Evolutionary conservation across 495 filamentous ascomycete genomes (phyloP), one percentile per base, ranked within the genome.

Genomic region (Neurospora pannonica): DNA sequence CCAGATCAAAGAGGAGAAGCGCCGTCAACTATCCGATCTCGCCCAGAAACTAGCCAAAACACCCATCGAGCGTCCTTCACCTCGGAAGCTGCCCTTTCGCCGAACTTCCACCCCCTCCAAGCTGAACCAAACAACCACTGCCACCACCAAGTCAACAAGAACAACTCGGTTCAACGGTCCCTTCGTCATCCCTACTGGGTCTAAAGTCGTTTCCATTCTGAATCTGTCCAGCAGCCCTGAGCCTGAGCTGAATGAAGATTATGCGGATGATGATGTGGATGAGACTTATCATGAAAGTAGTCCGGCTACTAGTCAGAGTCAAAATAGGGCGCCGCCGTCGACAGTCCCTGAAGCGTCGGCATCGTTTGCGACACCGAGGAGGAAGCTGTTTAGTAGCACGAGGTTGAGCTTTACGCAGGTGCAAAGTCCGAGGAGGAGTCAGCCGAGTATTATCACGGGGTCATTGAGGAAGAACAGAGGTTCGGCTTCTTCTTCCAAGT

Each of bases 241-340:
- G 72, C 78, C 84, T 2, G 80, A 73, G 37, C 74, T 79, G 19
- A 75, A 71, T 9, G 84, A 86, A 40, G 38, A 85, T 67, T 85
- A 85, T 72, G 82, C 84, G 5, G 84, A 85, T 5, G 84, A 85
- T 8, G 79, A 79, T n/a, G 75, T 83, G 38, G 84, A 85, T 70
- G 79, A 77, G 36, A 84, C 80, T 0, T 85, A 85, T 71, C 43
- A 76, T 39, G 76, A 79, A 10, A 28, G 21, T 24, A 60, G 31
- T 34, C 74, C 9, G 24, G 46, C 60, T 15, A 73, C 36, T 17
- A 72, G n/a, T 48, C 39, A 24, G 60, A 73, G 21, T 67, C 73
- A 39, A 11, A n/a, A 10, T 28, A 78, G 31, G 75, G 72, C 28
- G 31, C 54, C 54, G 13, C 77, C 54, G 11, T 67, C 54, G 13